A percentile compares a stretch with the other conserved stretches of the same genome.
Evolutionary conservation across 495 filamentous ascomycete species (phyloP).

Genomic region (Jackrogersella multiformis): DNA sequence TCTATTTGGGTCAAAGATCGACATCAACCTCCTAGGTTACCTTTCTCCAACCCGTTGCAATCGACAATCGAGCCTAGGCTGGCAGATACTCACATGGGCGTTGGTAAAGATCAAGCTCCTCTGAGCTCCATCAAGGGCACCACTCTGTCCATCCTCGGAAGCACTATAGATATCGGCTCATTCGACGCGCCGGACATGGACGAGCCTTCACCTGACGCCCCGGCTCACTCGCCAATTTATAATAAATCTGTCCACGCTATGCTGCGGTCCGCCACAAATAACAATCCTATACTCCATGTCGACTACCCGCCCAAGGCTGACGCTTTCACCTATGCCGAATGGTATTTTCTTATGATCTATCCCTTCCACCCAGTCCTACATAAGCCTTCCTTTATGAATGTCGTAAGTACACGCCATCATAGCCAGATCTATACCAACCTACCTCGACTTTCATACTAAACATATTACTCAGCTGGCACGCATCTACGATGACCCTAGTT

Average conservation of each 20-base stretch:
- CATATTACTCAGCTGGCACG: slow-evolving; percentile 58
- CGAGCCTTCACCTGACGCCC: slow-evolving; percentile 59
- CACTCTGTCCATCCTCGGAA: slow-evolving; percentile 75
- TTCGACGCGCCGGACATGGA: slow-evolving; percentile 72
- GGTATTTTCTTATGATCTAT: slow-evolving; percentile 76
- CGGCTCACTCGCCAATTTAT: slow-evolving; percentile 56
- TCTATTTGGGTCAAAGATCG: slow-evolving; percentile 60
- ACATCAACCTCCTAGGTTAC: slow-evolving; percentile 22
- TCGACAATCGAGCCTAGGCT: slow-evolving; percentile 51
- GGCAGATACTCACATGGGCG: slow-evolving; percentile 76
- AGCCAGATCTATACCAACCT: neutral
- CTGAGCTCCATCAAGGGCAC: slow-evolving; percentile 79
- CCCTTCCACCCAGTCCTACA: slow-evolving; percentile 78
- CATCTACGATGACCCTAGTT: slow-evolving; percentile 70
- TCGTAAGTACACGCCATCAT: slow-evolving; percentile 59
- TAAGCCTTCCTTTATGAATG: slow-evolving; percentile 71
- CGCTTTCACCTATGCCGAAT: slow-evolving; percentile 69
- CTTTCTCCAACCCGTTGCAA: slow-evolving; percentile 40
- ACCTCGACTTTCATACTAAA: slow-evolving; percentile 24
- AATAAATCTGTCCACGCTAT: slow-evolving; percentile 77
- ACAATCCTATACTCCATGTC: slow-evolving; percentile 64
- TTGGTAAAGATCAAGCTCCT: slow-evolving; percentile 70
- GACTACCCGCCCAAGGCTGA: slow-evolving; percentile 66
- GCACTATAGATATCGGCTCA: slow-evolving; percentile 78
- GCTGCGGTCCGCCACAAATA: slow-evolving; percentile 66